Base-by-base conservation (phyloP, 2,329 filamentous ascomycete species). In the Apiospora malaysiana region DNA sequence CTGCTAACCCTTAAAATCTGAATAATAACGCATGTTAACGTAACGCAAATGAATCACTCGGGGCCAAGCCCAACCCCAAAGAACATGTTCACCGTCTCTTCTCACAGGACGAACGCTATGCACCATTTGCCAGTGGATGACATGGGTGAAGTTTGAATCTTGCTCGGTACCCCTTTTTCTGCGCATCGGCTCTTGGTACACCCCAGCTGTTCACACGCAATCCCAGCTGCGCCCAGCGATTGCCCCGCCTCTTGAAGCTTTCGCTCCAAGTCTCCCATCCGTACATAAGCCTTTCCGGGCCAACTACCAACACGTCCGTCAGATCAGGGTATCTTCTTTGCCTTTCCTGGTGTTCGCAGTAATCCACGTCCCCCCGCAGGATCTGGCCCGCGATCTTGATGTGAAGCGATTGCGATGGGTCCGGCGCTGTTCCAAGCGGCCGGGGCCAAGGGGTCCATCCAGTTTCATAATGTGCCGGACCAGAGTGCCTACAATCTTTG, bases 51-150 rank as follows among this genome's bases (percentile, higher is more conserved):
- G 51, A 23, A 9, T 5, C 51, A 59, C 18, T 59, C 6, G 7
- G 10, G 5, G 2, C 27, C 51, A 7, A 59, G 51, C 25, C 51
- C 51, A 27, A 9, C 2, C 51, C 32, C 32, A 32, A 6, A 59
- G 51, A 59, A 59, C 23, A 6, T 32, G 8, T 23, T 7, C 51
- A 32, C 6, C 51, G 27, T 59, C 51, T 32, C 51, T 6, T 59
- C 25, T 70, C 70, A 51, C 42, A 71, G 66, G 25, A 73, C 77
- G 21, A 79, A 32, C 32, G 32, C 32, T 77, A 67, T 78, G 72
- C 23, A 80, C 78, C 77, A 77, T 81, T 72, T 82, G 78, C 81
- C 81, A 83, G 73, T 84, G 81, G 47, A 83, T 78, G 65, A 84
- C 80, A 14, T 79, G 81, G 14, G 80, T 82, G 40, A 83, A 80